phyloP scores from a whole-genome alignment of 2,329 filamentous ascomycete species.

The Aaosphaeria pasadenensis region DNA sequence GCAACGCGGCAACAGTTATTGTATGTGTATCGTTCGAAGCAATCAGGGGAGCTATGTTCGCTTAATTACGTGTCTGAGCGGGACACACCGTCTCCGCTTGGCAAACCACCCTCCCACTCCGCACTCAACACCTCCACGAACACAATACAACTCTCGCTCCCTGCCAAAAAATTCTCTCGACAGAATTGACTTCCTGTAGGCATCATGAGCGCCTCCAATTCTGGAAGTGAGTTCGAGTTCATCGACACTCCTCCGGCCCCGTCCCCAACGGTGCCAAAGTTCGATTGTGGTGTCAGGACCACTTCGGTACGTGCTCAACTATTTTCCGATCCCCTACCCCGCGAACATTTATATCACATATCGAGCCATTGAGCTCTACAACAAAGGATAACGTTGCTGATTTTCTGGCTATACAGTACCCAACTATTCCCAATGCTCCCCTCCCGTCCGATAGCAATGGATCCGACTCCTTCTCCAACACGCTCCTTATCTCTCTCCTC shows the following conservation, averaged over 20 bases:
- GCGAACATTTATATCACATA: constrained; percentile 8
- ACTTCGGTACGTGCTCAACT: constrained; percentile 52
- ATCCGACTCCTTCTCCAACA: constrained; percentile 83
- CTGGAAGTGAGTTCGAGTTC: constrained; percentile 63
- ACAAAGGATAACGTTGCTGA: constrained; percentile 19
- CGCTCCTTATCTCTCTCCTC: constrained; percentile 68
- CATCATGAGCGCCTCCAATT: constrained; percentile 28
- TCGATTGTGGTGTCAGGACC: constrained; percentile 60
- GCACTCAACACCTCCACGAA: constrained; percentile 21
- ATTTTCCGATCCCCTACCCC: constrained; percentile 6
- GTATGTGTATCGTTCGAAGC: too few species aligned
- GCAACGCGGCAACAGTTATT: too few species aligned
- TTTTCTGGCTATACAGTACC: constrained; percentile 57
- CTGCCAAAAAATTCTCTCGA: constrained; percentile 17
- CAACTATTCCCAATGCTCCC: constrained; percentile 89
- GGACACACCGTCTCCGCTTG: constrained; percentile 28
- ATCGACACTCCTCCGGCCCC: constrained; percentile 61
- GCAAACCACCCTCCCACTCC: constrained; percentile 8
- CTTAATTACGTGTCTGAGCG: constrained; percentile 7
- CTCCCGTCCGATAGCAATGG: constrained; percentile 86
- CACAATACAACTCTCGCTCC: constrained; percentile 18
- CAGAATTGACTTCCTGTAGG: constrained; percentile 11
- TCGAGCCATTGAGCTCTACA: constrained; percentile 28
- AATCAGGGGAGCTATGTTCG: constrained; percentile 15
- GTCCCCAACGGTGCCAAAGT: constrained; percentile 48